These are phyloP conservation scores for Camellia sinensis DNA, from an alignment of 148 eudicot species.

Conservation along the genomic window DNA sequence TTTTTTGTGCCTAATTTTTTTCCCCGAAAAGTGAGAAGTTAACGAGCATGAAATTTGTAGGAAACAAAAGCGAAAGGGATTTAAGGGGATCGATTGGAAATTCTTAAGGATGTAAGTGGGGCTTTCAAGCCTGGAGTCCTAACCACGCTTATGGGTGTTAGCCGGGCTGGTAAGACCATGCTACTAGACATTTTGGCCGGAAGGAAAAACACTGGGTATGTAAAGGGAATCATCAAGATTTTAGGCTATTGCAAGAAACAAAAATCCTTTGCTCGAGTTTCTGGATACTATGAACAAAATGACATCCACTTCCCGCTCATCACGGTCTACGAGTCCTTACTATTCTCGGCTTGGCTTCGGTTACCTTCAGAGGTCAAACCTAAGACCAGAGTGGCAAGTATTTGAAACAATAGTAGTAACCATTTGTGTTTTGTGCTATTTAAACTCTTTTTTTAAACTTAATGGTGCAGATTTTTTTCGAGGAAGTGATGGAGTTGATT, in stretches of 20 bases:
- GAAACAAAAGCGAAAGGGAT: background rate
- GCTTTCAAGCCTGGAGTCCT: slow-evolving; percentile 33
- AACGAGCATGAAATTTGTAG: background rate
- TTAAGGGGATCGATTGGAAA: slow-evolving; percentile 1
- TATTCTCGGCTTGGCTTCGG: background rate
- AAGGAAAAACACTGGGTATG: slow-evolving; percentile 31
- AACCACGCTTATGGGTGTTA: slow-evolving; percentile 35
- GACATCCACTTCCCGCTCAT: background rate
- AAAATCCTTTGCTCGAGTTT: slow-evolving; percentile 34
- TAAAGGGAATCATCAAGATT: slow-evolving; percentile 25
- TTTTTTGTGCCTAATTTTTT: background rate
- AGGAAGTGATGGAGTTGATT: background rate
- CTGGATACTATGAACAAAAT: slow-evolving; percentile 35
- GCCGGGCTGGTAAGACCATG: slow-evolving; percentile 39
- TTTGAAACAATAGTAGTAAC: background rate
- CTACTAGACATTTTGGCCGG: slow-evolving; percentile 34
- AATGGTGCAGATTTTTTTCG: background rate
- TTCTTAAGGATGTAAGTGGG: slow-evolving; percentile 25
- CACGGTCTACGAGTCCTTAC: background rate
- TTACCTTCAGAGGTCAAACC: background rate
- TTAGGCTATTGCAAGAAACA: slow-evolving; percentile 31
- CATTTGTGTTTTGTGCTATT: background rate
- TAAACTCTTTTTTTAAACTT: too few relatives aligned
- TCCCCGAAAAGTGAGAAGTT: background rate
- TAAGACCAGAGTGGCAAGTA: background rate